A percentile compares a stretch with the other conserved stretches of the same genome.
These are phyloP conservation scores for Globisporangium canariense DNA, from an alignment of 352 stramenopile genomes.

Conservation along the genomic window DNA sequence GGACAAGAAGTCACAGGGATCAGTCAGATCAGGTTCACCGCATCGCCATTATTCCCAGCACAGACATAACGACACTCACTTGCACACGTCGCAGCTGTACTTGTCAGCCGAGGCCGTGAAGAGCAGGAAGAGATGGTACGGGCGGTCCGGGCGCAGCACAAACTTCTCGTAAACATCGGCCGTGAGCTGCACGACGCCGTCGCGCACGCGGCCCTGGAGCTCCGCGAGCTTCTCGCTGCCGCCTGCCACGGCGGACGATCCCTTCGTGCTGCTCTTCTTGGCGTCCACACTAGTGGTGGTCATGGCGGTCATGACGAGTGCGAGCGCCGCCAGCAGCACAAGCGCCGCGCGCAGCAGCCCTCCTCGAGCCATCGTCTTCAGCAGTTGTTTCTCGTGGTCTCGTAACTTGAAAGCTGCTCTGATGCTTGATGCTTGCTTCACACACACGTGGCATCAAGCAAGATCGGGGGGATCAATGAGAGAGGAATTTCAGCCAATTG, in stretches of 20 bases:
- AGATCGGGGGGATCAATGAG: background rate
- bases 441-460: slow-evolving; percentile 5
- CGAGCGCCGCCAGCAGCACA: slow-evolving; percentile 34
- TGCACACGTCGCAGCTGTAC: slow-evolving; percentile 73
- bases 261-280: slow-evolving; percentile 43
- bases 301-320: slow-evolving; percentile 31
- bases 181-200: slow-evolving; percentile 62
- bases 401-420: background rate
- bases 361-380: background rate
- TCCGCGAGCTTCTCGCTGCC: slow-evolving; percentile 65
- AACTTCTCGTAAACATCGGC: slow-evolving; percentile 54
- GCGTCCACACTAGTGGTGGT: slow-evolving; percentile 22
- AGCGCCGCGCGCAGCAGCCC: slow-evolving; percentile 18
- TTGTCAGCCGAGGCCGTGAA: slow-evolving; percentile 76
- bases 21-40: background rate
- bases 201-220: slow-evolving; percentile 42
- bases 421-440: background rate
- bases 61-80: slow-evolving; percentile 28
- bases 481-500: too few species aligned
- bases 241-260: slow-evolving; percentile 12
- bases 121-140: slow-evolving; percentile 78
- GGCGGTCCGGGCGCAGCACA: slow-evolving; percentile 59
- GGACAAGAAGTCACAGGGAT: background rate
- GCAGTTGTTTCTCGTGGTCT: background rate
- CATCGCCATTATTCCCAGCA: background rate